Base-by-base conservation (phyloP, 257 asterid species). In the Paulownia fortunei region DNA sequence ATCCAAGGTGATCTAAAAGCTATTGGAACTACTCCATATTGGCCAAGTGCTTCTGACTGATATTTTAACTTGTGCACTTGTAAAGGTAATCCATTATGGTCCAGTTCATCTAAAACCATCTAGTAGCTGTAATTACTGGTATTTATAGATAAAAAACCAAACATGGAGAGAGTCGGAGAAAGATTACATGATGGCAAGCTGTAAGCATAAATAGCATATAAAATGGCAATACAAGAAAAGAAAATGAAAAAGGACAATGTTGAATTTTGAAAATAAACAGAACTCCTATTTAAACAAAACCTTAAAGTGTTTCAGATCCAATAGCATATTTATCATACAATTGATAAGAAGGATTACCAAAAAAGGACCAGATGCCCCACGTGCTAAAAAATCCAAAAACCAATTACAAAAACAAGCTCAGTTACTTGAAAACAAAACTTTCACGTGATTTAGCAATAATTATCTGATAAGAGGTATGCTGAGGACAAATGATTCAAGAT, bases 1-100 rank as follows among this genome's bases (percentile, higher is more conserved):
- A 67, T 36, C 11, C 30, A 7, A 42, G 47, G 34, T 73, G 54
- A 73, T 64, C 9, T 6, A 46, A 41, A 16, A 68, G 72, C 64
- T 79, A 59, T 36, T 71, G 71, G 23, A 73, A 69, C 72, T 19
- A 76, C 52, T 15, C 27, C 37, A 49, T n/a, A 62, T 18, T 26
- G n/a, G n/a, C 60, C 13, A 60, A 21, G 36, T 59, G 51, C 62
- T 58, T 27, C 52, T 8, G 8, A 77, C 21, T 56, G 27, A 34
- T 55, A 15, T 10, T 69, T 16, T 54, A 21, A 51, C n/a, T 72
- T 19, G 49, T 19, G 15, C 44, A 64, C 30, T 15, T 12, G 47
- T n/a, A 15, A n/a, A 44, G 49, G 60, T 54, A 47, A 11, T 36
- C 21, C 54, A 63, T 49, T 27, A 7, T 58, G 34, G 21, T 46